phyloP scores from a whole-genome alignment of 192 early-diverging fungal species.

The Entomortierella beljakovae region DNA sequence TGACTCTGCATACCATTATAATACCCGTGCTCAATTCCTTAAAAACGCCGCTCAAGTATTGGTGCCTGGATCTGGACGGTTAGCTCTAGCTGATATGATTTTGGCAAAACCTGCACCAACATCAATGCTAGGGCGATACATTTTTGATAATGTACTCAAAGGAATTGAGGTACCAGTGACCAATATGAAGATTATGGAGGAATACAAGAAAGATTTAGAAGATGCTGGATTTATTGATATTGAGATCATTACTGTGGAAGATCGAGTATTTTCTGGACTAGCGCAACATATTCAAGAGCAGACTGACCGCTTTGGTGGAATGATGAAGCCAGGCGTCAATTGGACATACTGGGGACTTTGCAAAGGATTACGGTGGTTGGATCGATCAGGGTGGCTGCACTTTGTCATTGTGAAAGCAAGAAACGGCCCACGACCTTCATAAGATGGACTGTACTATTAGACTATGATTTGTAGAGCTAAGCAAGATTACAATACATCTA shows the following conservation, averaged over 20 bases:
- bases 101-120: conserved; percentile 33
- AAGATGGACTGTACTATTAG: background rate
- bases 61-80: conserved; percentile 19
- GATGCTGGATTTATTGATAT: conserved; percentile 57
- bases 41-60: conserved; percentile 21
- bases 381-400: conserved; percentile 27
- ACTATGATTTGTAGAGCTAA: too few relatives aligned
- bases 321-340: conserved; percentile 42
- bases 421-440: conserved; percentile 9
- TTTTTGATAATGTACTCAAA: conserved; percentile 34
- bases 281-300: conserved; percentile 36
- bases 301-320: conserved; percentile 25
- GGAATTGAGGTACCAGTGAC: conserved; percentile 49
- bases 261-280: conserved; percentile 59
- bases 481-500: conserved; percentile 16
- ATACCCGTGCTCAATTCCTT: conserved; percentile 56
- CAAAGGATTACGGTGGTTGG: conserved; percentile 23
- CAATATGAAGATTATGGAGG: conserved; percentile 53
- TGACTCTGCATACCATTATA: conserved; percentile 64
- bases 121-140: conserved; percentile 9
- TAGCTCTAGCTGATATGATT: conserved; percentile 57
- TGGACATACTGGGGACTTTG: conserved; percentile 39
- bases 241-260: conserved; percentile 46
- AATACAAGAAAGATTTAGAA: conserved; percentile 51
- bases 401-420: conserved; percentile 38